Base-by-base conservation (phyloP, 345 rosid genomes). In the Salix suchowensis region DNA sequence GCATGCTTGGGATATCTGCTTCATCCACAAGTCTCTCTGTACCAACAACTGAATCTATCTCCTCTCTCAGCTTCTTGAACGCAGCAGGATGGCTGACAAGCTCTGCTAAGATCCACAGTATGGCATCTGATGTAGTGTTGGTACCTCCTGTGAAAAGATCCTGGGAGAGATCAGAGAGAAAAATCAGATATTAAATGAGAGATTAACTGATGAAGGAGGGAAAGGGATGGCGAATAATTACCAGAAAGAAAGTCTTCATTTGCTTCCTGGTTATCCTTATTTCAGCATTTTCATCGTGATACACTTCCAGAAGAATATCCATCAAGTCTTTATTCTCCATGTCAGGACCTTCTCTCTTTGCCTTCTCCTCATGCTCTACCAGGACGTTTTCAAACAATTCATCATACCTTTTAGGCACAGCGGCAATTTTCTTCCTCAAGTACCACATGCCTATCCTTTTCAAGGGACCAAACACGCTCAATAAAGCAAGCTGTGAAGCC, bases 271-370 rank as follows among this genome's bases (percentile, higher is more conserved):
- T 68, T 44, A 88, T 84, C 80, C 72, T 83, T 11, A 83, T 76
- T 39, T 86, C 84, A 0, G 86, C 84, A 1, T 81, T 76, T 19
- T 84, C 54, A 64, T 86, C 83, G 19, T 79, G 71, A 81, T 48
- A 76, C 44, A 80, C 86, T 68, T 79, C 71, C 79, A 86, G 65
- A n/a, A 88, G 82, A 77, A 79, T 58, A 86, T 88, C 89, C 84
- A 88, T 76, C 80, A 86, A 79, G 79, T 88, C 89, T 55, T 65
- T 81, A 13, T 82, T 74, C 65, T 85, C 85, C n/a, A 21, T 30
- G 14, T 19, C 4, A 19, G 4, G 7, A 11, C 30, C 46, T 10
- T 37, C 76, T 39, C 13, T 67, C 32, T 16, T 67, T 2, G 58
- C 58, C 21, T 67, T 78, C 4, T 42, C 77, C 40, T 78, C 77